Conservation (phyloP, 2,329 filamentous ascomycete species). For the Phialocephala sp. region DNA sequence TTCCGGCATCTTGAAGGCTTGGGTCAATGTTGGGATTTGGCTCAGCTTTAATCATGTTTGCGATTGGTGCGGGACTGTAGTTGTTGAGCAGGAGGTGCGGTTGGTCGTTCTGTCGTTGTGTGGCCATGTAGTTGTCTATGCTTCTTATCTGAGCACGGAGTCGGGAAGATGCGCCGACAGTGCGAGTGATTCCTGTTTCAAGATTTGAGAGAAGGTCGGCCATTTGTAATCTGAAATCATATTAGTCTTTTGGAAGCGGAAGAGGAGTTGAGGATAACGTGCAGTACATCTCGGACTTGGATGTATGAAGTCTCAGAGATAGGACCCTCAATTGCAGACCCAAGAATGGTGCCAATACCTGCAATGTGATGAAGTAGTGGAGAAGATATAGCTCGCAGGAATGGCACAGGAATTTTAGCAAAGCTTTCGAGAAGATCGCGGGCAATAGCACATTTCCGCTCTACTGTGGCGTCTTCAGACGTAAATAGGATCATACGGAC, state of each 20-base stretch:
- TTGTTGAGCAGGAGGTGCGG: not conserved
- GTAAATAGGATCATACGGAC: conserved; percentile 54
- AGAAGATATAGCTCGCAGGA: conserved; percentile 54
- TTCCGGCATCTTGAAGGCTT: conserved; percentile 6
- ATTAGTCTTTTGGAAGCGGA: not conserved
- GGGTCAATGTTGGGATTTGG: conserved; percentile 11
- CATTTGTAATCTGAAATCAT: conserved; percentile 43
- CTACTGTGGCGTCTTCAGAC: conserved; percentile 45
- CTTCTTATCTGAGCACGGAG: conserved; percentile 49
- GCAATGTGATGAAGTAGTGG: conserved; percentile 55
- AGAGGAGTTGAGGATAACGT: conserved; percentile 18
- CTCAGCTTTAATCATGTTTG: not conserved
- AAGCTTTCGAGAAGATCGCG: conserved; percentile 52
- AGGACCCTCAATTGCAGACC: conserved; percentile 48
- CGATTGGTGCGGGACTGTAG: not conserved
- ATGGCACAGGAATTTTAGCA: conserved; percentile 49
- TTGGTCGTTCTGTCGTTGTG: conserved; percentile 15
- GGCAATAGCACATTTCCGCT: conserved; percentile 53
- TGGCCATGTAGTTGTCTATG: conserved; percentile 46
- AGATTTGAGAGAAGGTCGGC: conserved; percentile 52
- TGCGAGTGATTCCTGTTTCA: conserved; percentile 47
- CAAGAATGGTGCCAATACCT: conserved; percentile 56
- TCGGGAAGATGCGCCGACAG: conserved; percentile 47
- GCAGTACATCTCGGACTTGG: conserved; percentile 48
- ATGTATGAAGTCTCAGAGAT: conserved; percentile 30